Conservation (phyloP, 108 stramenopile species). For the Bacterosira constricta region DNA sequence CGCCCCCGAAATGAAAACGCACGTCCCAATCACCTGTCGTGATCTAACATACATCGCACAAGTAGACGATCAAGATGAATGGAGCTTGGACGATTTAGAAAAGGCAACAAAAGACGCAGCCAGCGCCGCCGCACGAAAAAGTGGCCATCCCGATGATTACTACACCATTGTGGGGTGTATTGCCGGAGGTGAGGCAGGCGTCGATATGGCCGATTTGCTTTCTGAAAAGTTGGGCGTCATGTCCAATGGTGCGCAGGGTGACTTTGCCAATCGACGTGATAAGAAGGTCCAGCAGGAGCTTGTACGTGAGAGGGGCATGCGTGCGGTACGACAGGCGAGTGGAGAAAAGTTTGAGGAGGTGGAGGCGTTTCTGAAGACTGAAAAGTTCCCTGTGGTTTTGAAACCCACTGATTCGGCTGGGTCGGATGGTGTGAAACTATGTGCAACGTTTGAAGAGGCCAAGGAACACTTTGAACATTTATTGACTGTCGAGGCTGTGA, state of each 20-base stretch:
- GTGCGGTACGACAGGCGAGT: conserved; percentile 72
- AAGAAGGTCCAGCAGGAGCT: conserved; percentile 68
- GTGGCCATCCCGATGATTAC: too few relatives aligned
- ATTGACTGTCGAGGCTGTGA: conserved; percentile 58
- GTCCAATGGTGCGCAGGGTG: conserved; percentile 38
- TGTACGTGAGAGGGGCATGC: conserved; percentile 55
- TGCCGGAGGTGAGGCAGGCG: conserved; percentile 73
- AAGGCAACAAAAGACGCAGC: conserved; percentile 53
- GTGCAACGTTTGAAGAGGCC: conserved; percentile 79
- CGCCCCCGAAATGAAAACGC: conserved; percentile 1
- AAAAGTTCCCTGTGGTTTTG: conserved; percentile 73
- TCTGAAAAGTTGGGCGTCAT: conserved; percentile 51
- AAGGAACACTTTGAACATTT: conserved; percentile 80
- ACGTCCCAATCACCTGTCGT: neutral
- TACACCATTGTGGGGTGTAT: conserved; percentile 53
- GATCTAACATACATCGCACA: neutral
- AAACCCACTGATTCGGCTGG: conserved; percentile 83
- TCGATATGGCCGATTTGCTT: conserved; percentile 59
- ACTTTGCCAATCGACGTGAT: conserved; percentile 23
- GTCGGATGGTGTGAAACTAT: conserved; percentile 73
- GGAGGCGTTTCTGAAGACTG: conserved; percentile 57
- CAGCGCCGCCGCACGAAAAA: conserved; percentile 8
- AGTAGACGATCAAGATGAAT: neutral
- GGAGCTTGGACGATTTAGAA: conserved; percentile 4
- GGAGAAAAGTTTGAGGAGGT: conserved; percentile 24